Base-by-base conservation (phyloP, 306 rosid species). In the Trichosanthes cucumerina region DNA sequence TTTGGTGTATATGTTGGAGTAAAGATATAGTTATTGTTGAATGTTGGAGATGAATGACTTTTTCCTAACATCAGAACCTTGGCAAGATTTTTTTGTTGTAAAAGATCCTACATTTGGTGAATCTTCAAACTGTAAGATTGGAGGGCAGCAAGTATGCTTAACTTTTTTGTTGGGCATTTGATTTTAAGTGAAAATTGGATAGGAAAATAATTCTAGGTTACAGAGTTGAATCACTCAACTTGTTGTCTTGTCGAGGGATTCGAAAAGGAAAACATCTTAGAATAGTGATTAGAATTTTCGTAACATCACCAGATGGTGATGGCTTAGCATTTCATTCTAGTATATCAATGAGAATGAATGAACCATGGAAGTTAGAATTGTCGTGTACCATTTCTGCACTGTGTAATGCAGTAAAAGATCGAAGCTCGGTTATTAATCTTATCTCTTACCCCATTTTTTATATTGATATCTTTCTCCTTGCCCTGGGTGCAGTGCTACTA, bases 401-500 rank as follows among this genome's bases (percentile, higher is more conserved):
- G 43, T 34, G 44, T 14, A 13, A 31, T 34, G 69, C 47, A 39
- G 75, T 19, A 38, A 68, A 24, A 69, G 75, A 46, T 43, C 6
- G 0, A 12, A 46, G 13, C 7, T 26, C 14, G n/a, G 24, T 14
- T 18, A 15, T 72, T 24, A 72, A n/a, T 65, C 26, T 68, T 4
- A 49, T 39, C 9, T 10, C 19, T 7, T 10, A 1, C 9, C 24
- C 28, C 49, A 6, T 47, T 16, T 23, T 46, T 8, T 4, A 47
- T 47, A 4, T 34, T 74, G 16, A 50, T 9, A 6, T 15, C 2
- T 50, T 50, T 10, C 43, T 47, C 26, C 62, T 8, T 74, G 18
- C 26, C 31, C 0, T 74, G 46, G 62, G 7, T 74, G 62, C 62
- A 74, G 78, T 74, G 44, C 78, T 74, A 28, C 78, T 74, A 31